Evolutionary conservation across 1,284 basidiomycete genomes (phyloP).

Genomic region (Tylopilus sp.): DNA sequence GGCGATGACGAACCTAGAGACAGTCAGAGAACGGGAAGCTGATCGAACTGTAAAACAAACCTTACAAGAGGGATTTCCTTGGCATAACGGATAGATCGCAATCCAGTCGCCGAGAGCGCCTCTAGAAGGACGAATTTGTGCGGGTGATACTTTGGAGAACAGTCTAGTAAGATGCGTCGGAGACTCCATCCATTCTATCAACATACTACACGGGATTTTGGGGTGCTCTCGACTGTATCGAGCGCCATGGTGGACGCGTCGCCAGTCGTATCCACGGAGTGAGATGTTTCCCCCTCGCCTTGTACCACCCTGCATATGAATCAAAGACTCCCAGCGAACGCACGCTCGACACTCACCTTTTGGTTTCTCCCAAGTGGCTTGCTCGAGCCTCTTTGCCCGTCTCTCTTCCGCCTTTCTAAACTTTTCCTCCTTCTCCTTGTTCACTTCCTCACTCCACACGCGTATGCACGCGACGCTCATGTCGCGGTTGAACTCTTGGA

Average conservation of each 20-base stretch:
- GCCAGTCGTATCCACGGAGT: not conserved
- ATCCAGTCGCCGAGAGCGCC: conserved; percentile 92
- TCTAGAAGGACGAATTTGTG: conserved; percentile 86
- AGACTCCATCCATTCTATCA: not conserved
- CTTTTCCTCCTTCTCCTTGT: conserved; percentile 63
- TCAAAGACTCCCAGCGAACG: conserved; percentile 1
- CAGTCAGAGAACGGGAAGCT: conserved; percentile 3
- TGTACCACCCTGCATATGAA: conserved; percentile 1
- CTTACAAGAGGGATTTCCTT: conserved; percentile 94
- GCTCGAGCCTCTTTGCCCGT: conserved; percentile 30
- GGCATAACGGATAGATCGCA: conserved; percentile 95
- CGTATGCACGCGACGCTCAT: conserved; percentile 87
- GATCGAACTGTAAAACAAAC: conserved; percentile 40
- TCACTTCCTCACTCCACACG: conserved; percentile 77
- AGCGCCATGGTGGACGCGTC: not conserved
- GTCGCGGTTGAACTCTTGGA: conserved; percentile 99
- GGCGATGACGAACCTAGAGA: conserved; percentile 75
- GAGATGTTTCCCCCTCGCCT: conserved; percentile 2
- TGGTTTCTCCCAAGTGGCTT: conserved; percentile 26
- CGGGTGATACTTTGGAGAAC: conserved; percentile 45
- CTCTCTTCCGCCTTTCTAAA: conserved; percentile 51
- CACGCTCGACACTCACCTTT: conserved; percentile 26
- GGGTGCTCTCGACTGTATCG: conserved; percentile 4
- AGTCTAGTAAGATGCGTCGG: conserved; percentile 2
- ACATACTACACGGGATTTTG: conserved; percentile 27